Conservation (phyloP, 192 early-diverging fungal genomes). For the Coemansia guatemalensis region DNA sequence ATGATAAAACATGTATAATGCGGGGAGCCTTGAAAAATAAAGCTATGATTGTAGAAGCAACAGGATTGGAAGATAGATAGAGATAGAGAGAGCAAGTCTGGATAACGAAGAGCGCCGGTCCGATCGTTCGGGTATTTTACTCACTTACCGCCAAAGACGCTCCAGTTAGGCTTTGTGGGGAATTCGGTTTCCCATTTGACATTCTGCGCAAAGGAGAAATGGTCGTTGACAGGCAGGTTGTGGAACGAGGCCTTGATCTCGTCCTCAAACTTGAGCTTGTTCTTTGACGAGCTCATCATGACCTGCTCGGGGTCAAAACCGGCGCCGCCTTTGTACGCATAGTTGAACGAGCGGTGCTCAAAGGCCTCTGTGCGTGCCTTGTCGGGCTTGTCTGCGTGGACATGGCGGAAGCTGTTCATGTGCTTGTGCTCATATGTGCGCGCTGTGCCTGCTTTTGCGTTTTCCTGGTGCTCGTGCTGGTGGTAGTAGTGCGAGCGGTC, state of each 20-base stretch:
- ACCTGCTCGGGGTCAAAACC: constrained; percentile 55
- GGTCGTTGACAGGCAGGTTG: constrained; percentile 54
- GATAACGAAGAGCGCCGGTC: neutral
- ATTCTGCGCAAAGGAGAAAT: constrained; percentile 54
- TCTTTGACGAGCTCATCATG: constrained; percentile 55
- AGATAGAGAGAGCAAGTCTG: neutral
- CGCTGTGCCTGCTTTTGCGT: constrained; percentile 51
- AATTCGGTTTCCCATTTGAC: constrained; percentile 55
- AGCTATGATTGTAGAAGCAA: too few relatives aligned
- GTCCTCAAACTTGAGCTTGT: constrained; percentile 55
- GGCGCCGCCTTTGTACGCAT: constrained; percentile 54
- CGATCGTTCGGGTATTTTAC: neutral
- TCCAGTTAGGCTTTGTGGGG: constrained; percentile 56
- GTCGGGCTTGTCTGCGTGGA: constrained; percentile 54
- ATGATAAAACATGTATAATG: too few relatives aligned
- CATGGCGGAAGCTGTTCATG: constrained; percentile 55
- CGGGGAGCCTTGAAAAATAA: too few relatives aligned
- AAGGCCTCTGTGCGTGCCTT: constrained; percentile 54
- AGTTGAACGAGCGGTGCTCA: constrained; percentile 59
- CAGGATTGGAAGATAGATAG: too few relatives aligned
- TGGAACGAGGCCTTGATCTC: constrained; percentile 58
- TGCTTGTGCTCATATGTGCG: constrained; percentile 59
- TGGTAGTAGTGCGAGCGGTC: constrained; percentile 58
- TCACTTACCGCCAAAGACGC: constrained; percentile 51
- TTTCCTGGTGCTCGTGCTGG: constrained; percentile 59